Base-by-base conservation (phyloP, 148 eudicot genomes). In the Persicaria tinctoria region DNA sequence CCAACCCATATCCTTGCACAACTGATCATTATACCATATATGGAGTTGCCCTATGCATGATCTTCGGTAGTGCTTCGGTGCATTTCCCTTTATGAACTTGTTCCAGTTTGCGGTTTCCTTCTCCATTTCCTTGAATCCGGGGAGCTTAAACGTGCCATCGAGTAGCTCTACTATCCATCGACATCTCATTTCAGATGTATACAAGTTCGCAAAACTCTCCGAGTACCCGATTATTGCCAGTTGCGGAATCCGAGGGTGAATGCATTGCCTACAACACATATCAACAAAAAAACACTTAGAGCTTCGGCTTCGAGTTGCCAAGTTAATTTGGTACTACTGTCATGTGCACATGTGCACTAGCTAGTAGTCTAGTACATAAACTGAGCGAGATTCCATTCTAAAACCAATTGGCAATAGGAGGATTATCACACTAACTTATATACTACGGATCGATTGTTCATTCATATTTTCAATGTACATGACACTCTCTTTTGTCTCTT, bases 211-310 rank as follows among this genome's bases (percentile, higher is more conserved):
- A 1, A 73, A 5, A n/a, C 77, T 76, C 80, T 82, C 82, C 4
- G 77, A 49, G 60, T 57, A 79, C 70, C 85, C 85, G 5, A 82
- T 77, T 12, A 82, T 72, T 0, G 80, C 85, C 51, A 82, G 76
- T 62, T 74, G 80, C 57, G 85, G 80, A 23, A 82, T 79, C 16
- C 78, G 75, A 8, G 82, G 82, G 23, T 82, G 82, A 63, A 82
- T 79, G 55, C 80, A 68, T 51, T 76, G 79, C 49, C 81, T 82
- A 49, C 6, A 69, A 49, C 32, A 3, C 0, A 38, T 8, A 75
- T 27, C 41, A 18, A 69, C 16, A 10, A 51, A 7, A 38, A 5
- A 10, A 38, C 7, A 23, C 27, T 23, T 23, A 23, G 27, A 23
- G 27, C 27, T 23, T 0, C 27, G 1, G 0, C 1, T 23, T 23